Evolutionary conservation across 1,139 yeast species (phyloP).

Genomic region (Diutina neorugosa): DNA sequence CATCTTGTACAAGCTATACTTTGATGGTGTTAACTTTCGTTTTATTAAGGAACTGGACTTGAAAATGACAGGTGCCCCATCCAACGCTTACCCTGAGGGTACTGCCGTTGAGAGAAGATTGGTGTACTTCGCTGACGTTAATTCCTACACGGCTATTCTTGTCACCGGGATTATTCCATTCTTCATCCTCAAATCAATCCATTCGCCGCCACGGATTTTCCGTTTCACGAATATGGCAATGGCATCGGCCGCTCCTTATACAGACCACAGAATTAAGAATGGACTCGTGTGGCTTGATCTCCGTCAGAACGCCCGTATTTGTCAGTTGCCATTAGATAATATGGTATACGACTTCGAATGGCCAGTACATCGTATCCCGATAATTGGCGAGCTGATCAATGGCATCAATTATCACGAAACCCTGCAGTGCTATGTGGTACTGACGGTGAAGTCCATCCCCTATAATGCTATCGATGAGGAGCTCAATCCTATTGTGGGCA

Average conservation of each 20-base stretch:
- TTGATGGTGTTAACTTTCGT: slow-evolving; percentile 37
- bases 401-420: slow-evolving; percentile 63
- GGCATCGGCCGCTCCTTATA: slow-evolving; percentile 47
- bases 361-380: slow-evolving; percentile 42
- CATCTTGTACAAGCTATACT: slow-evolving; percentile 47
- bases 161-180: slow-evolving; percentile 72
- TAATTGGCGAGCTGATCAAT: slow-evolving; percentile 52
- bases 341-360: slow-evolving; percentile 51
- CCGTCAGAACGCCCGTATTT: slow-evolving; percentile 59
- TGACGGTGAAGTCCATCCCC: slow-evolving; percentile 49
- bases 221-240: slow-evolving; percentile 55
- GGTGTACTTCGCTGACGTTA: slow-evolving; percentile 46
- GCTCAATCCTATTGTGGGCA: slow-evolving; percentile 50
- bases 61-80: slow-evolving; percentile 60
- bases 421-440: slow-evolving; percentile 52
- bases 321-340: slow-evolving; percentile 35
- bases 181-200: slow-evolving; percentile 50
- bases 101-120: slow-evolving; percentile 59
- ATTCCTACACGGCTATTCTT: slow-evolving; percentile 49
- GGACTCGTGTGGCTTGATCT: slow-evolving; percentile 69
- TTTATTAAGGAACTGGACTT: slow-evolving; percentile 38
- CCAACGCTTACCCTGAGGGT: slow-evolving; percentile 58
- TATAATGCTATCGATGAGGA: slow-evolving; percentile 71
- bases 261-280: slow-evolving; percentile 23
- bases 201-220: slow-evolving; percentile 55